Percentiles rank a stretch among this genome's conserved stretches.
These are phyloP conservation scores for Berberis vulgaris DNA, from an alignment of 164 flowering plant genomes.

Conservation along the genomic window DNA sequence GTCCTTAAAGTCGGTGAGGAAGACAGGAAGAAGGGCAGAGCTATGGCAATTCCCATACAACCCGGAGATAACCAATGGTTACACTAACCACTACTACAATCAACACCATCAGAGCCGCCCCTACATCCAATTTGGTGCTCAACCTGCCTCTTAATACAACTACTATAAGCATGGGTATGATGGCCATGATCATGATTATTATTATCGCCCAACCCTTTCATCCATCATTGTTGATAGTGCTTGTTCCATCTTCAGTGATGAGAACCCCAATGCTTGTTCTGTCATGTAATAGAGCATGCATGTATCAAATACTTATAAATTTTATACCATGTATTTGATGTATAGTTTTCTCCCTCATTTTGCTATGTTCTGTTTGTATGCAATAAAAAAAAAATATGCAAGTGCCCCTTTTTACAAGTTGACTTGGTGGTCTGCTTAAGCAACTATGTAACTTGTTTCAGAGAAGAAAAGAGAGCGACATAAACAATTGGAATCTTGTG, in stretches of 20 bases:
- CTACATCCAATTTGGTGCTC: conserved; percentile 7
- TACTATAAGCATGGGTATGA: conserved; percentile 54
- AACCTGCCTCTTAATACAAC: conserved; percentile 44
- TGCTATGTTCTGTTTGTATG: too few relatives aligned
- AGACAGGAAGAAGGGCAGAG: conserved; percentile 67
- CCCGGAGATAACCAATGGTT: conserved; percentile 22
- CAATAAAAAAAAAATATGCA: too few relatives aligned
- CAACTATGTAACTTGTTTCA: too few relatives aligned
- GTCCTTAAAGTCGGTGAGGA: conserved; percentile 55
- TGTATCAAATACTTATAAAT: too few relatives aligned
- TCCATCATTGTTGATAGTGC: conserved; percentile 27
- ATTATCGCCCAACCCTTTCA: conserved; percentile 28
- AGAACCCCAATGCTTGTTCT: conserved; percentile 61
- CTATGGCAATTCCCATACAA: conserved; percentile 71
- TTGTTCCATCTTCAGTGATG: conserved; percentile 58
- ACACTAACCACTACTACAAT: conserved; percentile 21
- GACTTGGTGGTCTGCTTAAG: too few relatives aligned
- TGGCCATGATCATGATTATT: conserved; percentile 34
- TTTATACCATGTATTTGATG: too few relatives aligned
- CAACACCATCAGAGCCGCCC: conserved; percentile 23
- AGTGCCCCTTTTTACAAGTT: too few relatives aligned
- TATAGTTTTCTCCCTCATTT: too few relatives aligned
- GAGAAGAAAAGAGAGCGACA: too few relatives aligned
- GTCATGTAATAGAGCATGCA: conserved; percentile 37
- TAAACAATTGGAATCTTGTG: too few relatives aligned